These are phyloP conservation scores for Scalesia atractyloides DNA, from an alignment of 129 eudicot genomes.

Conservation along the genomic window DNA sequence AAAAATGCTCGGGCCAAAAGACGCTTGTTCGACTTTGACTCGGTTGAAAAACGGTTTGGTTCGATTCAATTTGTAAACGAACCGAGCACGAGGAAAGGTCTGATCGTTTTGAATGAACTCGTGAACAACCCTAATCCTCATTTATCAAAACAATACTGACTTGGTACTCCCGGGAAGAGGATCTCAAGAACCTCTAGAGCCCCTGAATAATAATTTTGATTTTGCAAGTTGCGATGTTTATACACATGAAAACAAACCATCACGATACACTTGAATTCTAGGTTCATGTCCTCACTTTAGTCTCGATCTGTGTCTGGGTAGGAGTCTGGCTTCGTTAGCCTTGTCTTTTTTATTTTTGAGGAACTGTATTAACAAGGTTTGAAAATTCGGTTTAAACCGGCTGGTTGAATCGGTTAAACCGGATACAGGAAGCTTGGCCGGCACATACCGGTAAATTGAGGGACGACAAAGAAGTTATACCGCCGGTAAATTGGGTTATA, in stretches of 20 bases:
- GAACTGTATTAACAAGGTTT: neutral
- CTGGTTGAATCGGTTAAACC: too few species aligned
- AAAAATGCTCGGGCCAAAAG: too few species aligned
- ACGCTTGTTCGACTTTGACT: too few species aligned
- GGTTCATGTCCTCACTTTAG: neutral
- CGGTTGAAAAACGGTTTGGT: too few species aligned
- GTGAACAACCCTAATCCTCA: slow-evolving; percentile 60
- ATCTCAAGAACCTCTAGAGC: slow-evolving; percentile 54
- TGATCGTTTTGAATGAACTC: slow-evolving; percentile 15
- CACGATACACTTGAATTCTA: neutral
- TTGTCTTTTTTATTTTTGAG: neutral
- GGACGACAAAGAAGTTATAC: too few species aligned
- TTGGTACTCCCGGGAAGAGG: slow-evolving; percentile 67
- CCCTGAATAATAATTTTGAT: slow-evolving; percentile 18
- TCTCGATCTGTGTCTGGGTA: neutral
- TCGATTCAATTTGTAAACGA: too few species aligned
- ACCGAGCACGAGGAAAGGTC: too few species aligned
- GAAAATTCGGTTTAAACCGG: too few species aligned
- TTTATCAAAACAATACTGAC: slow-evolving; percentile 57
- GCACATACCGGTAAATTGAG: too few species aligned
- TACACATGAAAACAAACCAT: neutral
- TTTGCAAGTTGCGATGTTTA: neutral
- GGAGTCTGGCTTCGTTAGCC: neutral
- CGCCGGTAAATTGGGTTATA: too few species aligned
- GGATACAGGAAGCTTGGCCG: too few species aligned